Evolutionary conservation across 1,284 basidiomycete species (phyloP), one percentile per base, ranked within the genome.

Genomic region (Exsudoporus floridanus): DNA sequence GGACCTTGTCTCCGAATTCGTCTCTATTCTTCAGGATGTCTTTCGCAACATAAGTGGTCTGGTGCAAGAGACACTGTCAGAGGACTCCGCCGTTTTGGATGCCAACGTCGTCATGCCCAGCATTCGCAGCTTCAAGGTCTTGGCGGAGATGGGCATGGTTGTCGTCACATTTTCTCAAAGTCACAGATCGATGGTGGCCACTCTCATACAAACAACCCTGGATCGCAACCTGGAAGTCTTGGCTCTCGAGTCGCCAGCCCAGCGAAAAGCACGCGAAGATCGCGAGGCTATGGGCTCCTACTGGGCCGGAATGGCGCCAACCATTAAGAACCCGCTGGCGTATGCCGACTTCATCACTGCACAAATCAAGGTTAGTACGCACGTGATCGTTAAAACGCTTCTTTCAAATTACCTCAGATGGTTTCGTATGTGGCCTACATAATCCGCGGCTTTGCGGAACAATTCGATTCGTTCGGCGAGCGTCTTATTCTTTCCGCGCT

Each of bases 371-470:
- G 92, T 90, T 58, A 42, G 63, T 47, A 23, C 39, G 27, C 7
- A 37, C 21, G 4, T 37, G 9, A 7, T 27, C 30, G n/a, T 38
- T 6, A 14, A n/a, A 19, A 12, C 7, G 7, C 31, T 30, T 36
- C 23, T 58, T 35, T 56, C 47, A 56, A 27, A 44, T 57, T 50
- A 39, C 39, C 33, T 46, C 58, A 94, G 92, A 89, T 93, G 60
- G 84, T 98, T 70, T 95, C 94, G 5, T 98, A 94, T 70, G 77
- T 98, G 41, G 92, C 94, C 1, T 98, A 94, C 74, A 86, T 97
- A 25, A 81, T 96, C 57, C 83, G 94, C 48, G 88, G 85, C 27
- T 71, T 78, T 49, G 75, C 70, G 30, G 88, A 92, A 30, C 83
- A 88, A 49, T 82, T 88, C 56, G 86, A 91, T 41, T 78, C 83